Base-by-base conservation (phyloP, 2,329 filamentous ascomycete species). In the Penicillium sp. region DNA sequence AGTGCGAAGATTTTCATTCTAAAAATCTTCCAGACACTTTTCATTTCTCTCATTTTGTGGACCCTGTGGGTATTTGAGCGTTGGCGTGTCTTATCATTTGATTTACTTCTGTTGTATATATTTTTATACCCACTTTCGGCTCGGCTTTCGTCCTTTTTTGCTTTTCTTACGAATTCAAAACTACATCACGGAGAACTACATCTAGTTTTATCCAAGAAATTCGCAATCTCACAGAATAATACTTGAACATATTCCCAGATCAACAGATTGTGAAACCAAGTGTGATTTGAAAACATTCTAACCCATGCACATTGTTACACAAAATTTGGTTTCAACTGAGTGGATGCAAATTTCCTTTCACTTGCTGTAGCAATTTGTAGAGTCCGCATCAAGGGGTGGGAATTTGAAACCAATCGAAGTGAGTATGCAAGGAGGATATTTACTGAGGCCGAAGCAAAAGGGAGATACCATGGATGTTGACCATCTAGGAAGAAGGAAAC, bases 391-490 rank as follows among this genome's bases (percentile, higher is more conserved):
- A 27, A 48, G 17, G 45, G 19, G 2, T 27, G 3, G 42, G 23
- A 15, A 48, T 54, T 23, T 40, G 13, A 48, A 31, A 27, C 23
- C 27, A 37, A 60, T 43, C 47, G 50, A 54, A 41, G 50, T 50
- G 54, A 57, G 40, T 38, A 58, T 54, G 33, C 12, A 61, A 60
- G 25, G 25, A 46, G 50, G 2, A 15, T 47, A 33, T 37, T n/a
- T 12, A 10, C n/a, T 6, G n/a, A 31, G 13, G 6, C 3, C 3
- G 46, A 37, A 48, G 6, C 4, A 35, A 35, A 47, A 35, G 8
- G 5, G 15, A 17, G 31, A n/a, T 37, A 8, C 17, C 31, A 48
- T 35, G 19, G 21, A 37, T 13, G 3, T 48, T 48, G 46, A 37
- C 31, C 8, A 48, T 1, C 15, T 6, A n/a, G 8, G 46, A 48